These are phyloP conservation scores for Nitzschia palea DNA, from an alignment of 108 stramenopile species.

Conservation along the genomic window DNA sequence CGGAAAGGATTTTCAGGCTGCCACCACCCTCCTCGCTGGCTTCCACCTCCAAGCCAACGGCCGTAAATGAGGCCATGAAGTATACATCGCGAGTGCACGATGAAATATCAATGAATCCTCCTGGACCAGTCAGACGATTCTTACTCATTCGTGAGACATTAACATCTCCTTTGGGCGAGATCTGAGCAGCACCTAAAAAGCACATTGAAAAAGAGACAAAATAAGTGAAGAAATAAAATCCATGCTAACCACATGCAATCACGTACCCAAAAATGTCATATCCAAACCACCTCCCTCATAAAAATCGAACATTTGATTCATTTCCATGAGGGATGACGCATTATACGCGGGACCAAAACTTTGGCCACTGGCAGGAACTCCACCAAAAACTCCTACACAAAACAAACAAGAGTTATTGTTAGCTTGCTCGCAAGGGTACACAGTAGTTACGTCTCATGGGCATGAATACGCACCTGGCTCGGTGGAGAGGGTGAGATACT, in stretches of 20 bases:
- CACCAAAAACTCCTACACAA: not conserved
- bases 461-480: slow-evolving; percentile 80
- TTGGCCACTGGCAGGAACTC: slow-evolving; percentile 66
- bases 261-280: slow-evolving; percentile 14
- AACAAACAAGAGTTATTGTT: too few species aligned
- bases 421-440: too few species aligned
- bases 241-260: too few species aligned
- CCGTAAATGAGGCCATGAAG: slow-evolving; percentile 70
- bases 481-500: slow-evolving; percentile 67
- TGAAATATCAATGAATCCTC: slow-evolving; percentile 84
- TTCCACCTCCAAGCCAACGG: slow-evolving; percentile 63
- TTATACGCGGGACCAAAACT: slow-evolving; percentile 78
- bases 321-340: slow-evolving; percentile 67
- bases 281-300: slow-evolving; percentile 44
- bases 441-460: too few species aligned
- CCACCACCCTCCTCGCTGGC: slow-evolving; percentile 47
- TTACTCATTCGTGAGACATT: slow-evolving; percentile 75
- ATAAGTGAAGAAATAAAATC: too few species aligned
- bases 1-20: slow-evolving; percentile 50
- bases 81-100: slow-evolving; percentile 58
- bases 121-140: slow-evolving; percentile 70
- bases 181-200: slow-evolving; percentile 65
- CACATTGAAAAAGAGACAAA: not conserved
- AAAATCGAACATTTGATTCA: slow-evolving; percentile 51
- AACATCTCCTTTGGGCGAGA: slow-evolving; percentile 64